Evolutionary conservation across 2,329 filamentous ascomycete species (phyloP), one percentile per base, ranked within the genome.

Genomic region (Colletotrichum sp.): DNA sequence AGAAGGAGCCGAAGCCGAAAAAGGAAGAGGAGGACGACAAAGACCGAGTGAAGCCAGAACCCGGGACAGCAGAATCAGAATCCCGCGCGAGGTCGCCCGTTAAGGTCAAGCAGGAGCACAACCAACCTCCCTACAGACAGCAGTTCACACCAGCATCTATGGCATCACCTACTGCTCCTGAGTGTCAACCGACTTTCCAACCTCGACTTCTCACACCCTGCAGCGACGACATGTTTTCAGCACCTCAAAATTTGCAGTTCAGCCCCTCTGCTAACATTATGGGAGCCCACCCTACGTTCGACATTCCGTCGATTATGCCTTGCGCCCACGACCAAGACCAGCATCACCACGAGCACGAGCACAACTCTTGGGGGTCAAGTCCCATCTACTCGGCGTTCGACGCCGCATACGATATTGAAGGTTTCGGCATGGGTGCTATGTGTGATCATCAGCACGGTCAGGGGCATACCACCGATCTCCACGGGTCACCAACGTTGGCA

Each of bases 171-270:
- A 86, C 74, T 82, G 83, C 78, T 68, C 81, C 68, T 74, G 85
- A 77, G 71, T 70, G 69, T 55, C 78, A 79, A 10, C 48, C 77
- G 12, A 77, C 85, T 67, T 83, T 85, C 48, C 82, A 82, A 18
- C 78, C 83, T 73, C 83, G 87, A 14, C 86, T 91, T 32, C 86
- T 90, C 74, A 91, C 90, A 0, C 90, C 90, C 2, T 89, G 86
- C 81, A 91, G 89, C 81, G 90, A 92, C 72, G 89, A 91, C 78
- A 77, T 81, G 21, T 83, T 84, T 64, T 80, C 81, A 2, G 76
- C 81, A 10, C 77, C 82, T 4, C 81, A 81, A 8, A 78, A 74
- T 18, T 76, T 84, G 74, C 78, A 80, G 12, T 80, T 83, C 30
- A 86, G 82, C 61, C 83, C 85, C 2, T 72, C 77, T 8, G 79